phyloP scores from a whole-genome alignment of 106 monocot genomes.

The Xerophyta viscosa region DNA sequence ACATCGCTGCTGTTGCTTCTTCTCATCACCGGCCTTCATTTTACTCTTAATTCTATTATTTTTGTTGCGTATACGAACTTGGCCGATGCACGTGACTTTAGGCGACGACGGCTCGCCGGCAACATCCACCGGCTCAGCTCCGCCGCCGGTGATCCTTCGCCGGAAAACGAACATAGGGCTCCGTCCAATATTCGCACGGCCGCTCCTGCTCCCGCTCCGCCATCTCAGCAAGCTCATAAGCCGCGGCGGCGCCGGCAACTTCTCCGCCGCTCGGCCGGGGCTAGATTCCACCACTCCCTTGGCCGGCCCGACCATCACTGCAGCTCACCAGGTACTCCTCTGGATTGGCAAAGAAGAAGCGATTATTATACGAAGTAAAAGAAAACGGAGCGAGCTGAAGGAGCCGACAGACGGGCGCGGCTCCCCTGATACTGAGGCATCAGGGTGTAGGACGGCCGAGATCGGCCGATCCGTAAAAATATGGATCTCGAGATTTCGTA shows the following conservation, averaged over 20 bases:
- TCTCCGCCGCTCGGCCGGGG: constrained; percentile 65
- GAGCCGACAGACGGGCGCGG: no score
- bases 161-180: constrained; percentile 41
- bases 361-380: no score
- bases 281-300: constrained; percentile 33
- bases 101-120: constrained; percentile 79
- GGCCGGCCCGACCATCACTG: neutral
- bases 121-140: constrained; percentile 11
- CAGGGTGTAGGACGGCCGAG: no score
- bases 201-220: constrained; percentile 20
- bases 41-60: constrained; percentile 13
- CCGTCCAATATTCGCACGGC: constrained; percentile 7
- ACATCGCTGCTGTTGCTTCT: neutral
- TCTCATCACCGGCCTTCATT: neutral
- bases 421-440: no score
- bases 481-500: no score
- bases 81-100: constrained; percentile 94
- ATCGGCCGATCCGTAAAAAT: no score
- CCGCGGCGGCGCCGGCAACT: constrained; percentile 31
- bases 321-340: neutral
- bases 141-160: constrained; percentile 8
- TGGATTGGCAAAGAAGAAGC: no score
- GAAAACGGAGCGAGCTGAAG: no score
- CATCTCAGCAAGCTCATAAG: constrained; percentile 36
- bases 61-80: constrained; percentile 47